phyloP scores from a whole-genome alignment of 306 rosid species.

The Quercus mongolica region DNA sequence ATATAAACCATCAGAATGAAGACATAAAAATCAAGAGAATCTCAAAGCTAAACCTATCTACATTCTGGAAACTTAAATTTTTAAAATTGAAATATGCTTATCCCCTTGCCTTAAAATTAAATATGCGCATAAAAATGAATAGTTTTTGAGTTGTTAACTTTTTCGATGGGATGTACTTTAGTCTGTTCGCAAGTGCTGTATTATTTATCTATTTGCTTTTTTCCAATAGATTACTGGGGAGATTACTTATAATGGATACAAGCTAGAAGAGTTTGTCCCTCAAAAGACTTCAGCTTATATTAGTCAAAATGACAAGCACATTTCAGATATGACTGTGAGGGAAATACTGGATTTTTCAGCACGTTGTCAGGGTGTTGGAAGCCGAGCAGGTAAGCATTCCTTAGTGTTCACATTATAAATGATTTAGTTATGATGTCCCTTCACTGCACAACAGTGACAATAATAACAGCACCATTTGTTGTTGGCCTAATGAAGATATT shows the following conservation, averaged over 20 bases:
- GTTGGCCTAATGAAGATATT: conserved; percentile 34
- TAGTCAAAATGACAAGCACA: conserved; percentile 68
- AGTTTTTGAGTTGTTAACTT: not conserved
- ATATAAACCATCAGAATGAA: not conserved
- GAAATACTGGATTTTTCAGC: conserved; percentile 79
- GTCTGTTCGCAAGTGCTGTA: not conserved
- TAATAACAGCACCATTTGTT: not conserved
- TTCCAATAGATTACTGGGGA: conserved; percentile 42
- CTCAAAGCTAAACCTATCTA: not conserved
- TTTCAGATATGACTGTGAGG: conserved; percentile 78
- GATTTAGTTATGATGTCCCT: not conserved
- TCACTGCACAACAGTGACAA: not conserved
- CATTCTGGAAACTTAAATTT: not conserved
- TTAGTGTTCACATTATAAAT: not conserved
- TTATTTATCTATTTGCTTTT: not conserved
- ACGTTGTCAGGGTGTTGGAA: conserved; percentile 69
- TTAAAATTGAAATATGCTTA: not conserved
- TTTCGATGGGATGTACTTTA: not conserved
- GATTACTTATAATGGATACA: conserved; percentile 55
- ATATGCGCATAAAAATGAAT: not conserved
- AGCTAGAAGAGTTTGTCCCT: conserved; percentile 55
- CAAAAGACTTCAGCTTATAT: conserved; percentile 68
- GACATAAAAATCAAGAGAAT: not conserved
- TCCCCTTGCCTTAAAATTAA: not conserved
- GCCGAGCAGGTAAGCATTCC: conserved; percentile 50